A percentile compares a stretch with the other conserved stretches of the same genome.
These are phyloP conservation scores for Tephrocybe sp. DNA, from an alignment of 768 basidiomycete species.

Conservation along the genomic window DNA sequence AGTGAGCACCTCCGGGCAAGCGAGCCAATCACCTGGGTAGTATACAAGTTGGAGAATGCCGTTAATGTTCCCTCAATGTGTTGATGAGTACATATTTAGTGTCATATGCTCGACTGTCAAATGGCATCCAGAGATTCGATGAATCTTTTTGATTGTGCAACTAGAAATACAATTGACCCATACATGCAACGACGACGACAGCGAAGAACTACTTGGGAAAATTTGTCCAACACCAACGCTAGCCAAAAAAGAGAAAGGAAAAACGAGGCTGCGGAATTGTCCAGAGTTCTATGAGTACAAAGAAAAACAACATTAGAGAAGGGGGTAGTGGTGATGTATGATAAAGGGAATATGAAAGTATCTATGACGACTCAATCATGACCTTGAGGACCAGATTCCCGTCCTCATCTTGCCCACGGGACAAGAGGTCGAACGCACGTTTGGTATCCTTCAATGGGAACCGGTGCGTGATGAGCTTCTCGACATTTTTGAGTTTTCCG, in stretches of 20 bases:
- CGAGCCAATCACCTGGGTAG: constrained; percentile 2
- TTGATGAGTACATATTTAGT: too few relatives aligned
- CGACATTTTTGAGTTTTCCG: constrained; percentile 60
- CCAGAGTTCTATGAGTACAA: constrained; percentile 3
- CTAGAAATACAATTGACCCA: constrained; percentile 12
- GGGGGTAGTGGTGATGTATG: not conserved
- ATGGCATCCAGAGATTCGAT: not conserved
- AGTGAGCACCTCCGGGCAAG: not conserved
- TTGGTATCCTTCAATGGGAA: constrained; percentile 62
- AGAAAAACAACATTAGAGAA: constrained; percentile 1
- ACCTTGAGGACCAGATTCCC: constrained; percentile 89
- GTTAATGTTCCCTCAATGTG: too few relatives aligned
- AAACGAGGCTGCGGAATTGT: not conserved
- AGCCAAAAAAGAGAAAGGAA: not conserved
- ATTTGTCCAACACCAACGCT: constrained; percentile 2
- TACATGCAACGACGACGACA: constrained; percentile 5
- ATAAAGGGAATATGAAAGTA: not conserved
- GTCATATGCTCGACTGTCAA: too few relatives aligned
- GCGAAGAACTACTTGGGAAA: not conserved
- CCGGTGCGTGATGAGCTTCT: constrained; percentile 79
- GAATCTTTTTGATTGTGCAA: not conserved
- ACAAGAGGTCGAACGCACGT: constrained; percentile 80
- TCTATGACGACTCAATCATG: constrained; percentile 57
- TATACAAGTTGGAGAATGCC: too few relatives aligned
- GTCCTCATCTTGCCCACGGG: constrained; percentile 71